Conservation (phyloP, 2,329 filamentous ascomycete species). For the Fusarium humuli region DNA sequence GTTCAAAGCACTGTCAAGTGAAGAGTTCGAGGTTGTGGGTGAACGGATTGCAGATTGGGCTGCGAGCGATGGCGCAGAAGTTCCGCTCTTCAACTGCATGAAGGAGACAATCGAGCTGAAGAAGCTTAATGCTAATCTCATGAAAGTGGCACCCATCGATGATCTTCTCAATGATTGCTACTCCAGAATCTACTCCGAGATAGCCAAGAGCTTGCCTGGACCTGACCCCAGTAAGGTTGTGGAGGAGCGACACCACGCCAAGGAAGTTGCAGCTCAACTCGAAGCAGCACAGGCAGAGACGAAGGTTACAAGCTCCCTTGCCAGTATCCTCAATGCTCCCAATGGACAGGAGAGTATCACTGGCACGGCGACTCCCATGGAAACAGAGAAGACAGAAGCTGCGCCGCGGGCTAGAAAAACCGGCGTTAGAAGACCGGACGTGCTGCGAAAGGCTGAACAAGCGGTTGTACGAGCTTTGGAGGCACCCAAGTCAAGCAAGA, state of each 20-base stretch:
- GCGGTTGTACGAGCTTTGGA: conserved; percentile 65
- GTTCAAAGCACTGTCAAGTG: conserved; percentile 64
- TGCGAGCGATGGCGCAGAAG: conserved; percentile 52
- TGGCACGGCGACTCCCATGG: conserved; percentile 51
- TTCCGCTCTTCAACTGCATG: conserved; percentile 64
- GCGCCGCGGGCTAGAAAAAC: conserved; percentile 55
- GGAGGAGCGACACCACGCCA: conserved; percentile 58
- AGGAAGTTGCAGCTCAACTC: conserved; percentile 55
- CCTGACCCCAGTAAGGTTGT: conserved; percentile 60
- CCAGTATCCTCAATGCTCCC: conserved; percentile 57
- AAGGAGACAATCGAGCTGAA: conserved; percentile 70
- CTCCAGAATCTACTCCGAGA: conserved; percentile 76
- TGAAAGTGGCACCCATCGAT: conserved; percentile 87
- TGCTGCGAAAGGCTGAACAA: conserved; percentile 72
- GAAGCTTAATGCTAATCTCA: conserved; percentile 84
- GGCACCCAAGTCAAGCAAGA: conserved; percentile 61
- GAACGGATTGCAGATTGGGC: conserved; percentile 69
- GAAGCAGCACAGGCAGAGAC: conserved; percentile 51
- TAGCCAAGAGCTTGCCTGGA: conserved; percentile 70
- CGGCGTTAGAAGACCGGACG: conserved; percentile 66
- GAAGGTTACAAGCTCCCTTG: conserved; percentile 54
- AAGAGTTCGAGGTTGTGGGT: conserved; percentile 69
- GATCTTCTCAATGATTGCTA: conserved; percentile 95
- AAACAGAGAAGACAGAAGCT: conserved; percentile 57
- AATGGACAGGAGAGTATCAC: conserved; percentile 54